Evolutionary conservation across 1,284 basidiomycete genomes (phyloP), one percentile per base, ranked within the genome.

Genomic region (Ceratobasidium sp.): DNA sequence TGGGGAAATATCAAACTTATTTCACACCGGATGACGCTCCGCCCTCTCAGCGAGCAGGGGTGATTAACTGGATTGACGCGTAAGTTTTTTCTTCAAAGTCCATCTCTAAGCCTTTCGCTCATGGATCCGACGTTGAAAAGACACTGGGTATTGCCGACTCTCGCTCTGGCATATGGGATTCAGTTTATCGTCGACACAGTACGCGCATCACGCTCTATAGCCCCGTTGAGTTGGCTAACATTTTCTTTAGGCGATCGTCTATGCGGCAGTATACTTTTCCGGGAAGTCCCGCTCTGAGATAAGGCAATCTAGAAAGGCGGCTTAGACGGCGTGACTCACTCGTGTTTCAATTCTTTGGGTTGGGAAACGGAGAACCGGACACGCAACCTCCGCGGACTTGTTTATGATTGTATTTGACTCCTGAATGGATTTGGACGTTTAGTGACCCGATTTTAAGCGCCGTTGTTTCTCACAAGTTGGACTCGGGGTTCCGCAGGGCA

Each of bases 41-140:
- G 18, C 15, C 23, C 6, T 23, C 53, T 2, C 18, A 72, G 20
- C 42, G 49, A 46, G 51, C 75, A 18, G 63, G 49, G 0, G 64
- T 77, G 13, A 68, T 77, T 26, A 42, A 40, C 13, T 77, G 75
- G 75, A 20, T 77, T 39, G 64, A 39, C 20, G 15, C 75, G 75
- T 77, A 26, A 56, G 75, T 55, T 53, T 63, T 39, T 33, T 33
- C 33, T 3, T 53, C 3, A 26, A 13, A 26, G 33, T 7, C 18
- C 15, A 13, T 18, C 28, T 67, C 23, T n/a, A 4, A n/a, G 15
- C 18, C n/a, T 44, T 42, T 7, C n/a, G 12, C 3, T 18, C 23
- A 63, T 42, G 15, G 6, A 40, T 26, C 9, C 13, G n/a, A 39
- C 33, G 23, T 26, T 9, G 5, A 28, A 33, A 20, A 77, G 75